Evolutionary conservation across 768 basidiomycete genomes (phyloP), one percentile per base, ranked within the genome.

Genomic region (Lentinula aciculospora): DNA sequence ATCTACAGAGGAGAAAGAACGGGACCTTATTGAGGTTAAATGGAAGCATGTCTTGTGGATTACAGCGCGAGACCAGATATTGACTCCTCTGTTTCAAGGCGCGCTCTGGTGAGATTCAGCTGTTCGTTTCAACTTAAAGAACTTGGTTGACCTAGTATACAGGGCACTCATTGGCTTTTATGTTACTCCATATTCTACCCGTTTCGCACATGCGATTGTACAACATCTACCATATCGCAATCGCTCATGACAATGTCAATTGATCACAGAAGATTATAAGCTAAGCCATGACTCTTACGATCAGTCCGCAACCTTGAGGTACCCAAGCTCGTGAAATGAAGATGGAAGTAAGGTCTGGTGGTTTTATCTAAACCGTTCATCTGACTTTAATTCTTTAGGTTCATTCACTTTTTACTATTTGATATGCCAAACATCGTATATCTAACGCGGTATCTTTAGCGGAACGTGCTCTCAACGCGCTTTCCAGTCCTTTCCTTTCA

Each of bases 41-140:
- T 89, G 88, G 88, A 71, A 71, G 5, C 74, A 74, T 56, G 72
- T 89, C 8, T 59, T 74, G 19, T 89, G 84, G 81, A 71, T 87
- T 40, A 89, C 88, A 15, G 64, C 78, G 17, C 76, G 83, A 54
- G 88, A 90, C 71, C 87, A 89, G 63, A 72, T 89, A 50, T 69
- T 89, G 61, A 81, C 80, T 58, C 88, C 88, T 4, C 66, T 90
- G 6, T 32, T 86, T 28, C 88, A 89, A 66, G 88, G 88, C 17
- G 74, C 79, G 27, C 66, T 86, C 29, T 88, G 87, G 88, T 88
- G 60, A 63, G 85, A 64, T 15, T 13, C 19, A 45, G 40, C n/a
- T n/a, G 17, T n/a, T 13, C 9, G 3, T 42, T 42, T 42, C 40
- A n/a, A n/a, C n/a, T n/a, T n/a, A n/a, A n/a, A n/a, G n/a, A n/a